Evolutionary conservation across 2,329 filamentous ascomycete genomes (phyloP), one percentile per base, ranked within the genome.

Genomic region (Cladosporium halotolerans): DNA sequence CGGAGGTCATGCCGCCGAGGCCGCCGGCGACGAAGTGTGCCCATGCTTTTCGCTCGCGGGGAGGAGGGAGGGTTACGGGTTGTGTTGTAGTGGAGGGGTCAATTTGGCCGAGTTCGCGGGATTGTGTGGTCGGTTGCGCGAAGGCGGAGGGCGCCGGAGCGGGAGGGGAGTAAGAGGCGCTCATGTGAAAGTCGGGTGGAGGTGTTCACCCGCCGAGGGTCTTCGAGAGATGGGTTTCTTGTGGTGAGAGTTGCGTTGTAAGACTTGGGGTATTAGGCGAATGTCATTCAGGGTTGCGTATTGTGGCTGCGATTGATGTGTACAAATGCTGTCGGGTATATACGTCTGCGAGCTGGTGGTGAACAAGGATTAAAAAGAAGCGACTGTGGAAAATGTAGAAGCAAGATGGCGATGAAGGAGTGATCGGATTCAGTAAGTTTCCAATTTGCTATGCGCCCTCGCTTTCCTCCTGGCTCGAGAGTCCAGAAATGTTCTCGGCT

Each of bases 1-100:
- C 88, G 9, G 92, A 86, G 14, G 89, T 90, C 85, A 96, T 95
- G 62, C 91, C 91, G 62, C 91, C 91, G 49, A 89, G 73, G 40
- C 91, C 91, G 78, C 91, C 91, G 52, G 91, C 91, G 55, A 96
- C 80, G 65, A 96, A 85, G 76, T 96, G 90, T 57, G 90, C 88
- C 87, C 89, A 95, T 70, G 89, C 90, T 70, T 90, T 91, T 63
- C 64, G 61, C 45, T 66, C 61, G 54, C 63, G 64, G 23, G 67
- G 66, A 57, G 66, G 61, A 2, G 65, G 52, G 53, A 56, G 65
- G 31, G 42, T 32, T 23, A 23, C 14, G 10, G 45, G 31, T 31
- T 40, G 23, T 18, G 40, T 39, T 51, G 73, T 73, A 19, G 51
- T 14, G 58, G 16, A 32, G 14, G 62, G 62, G 45, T 64, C 61